Evolutionary conservation across 2,329 filamentous ascomycete genomes (phyloP), one percentile per base, ranked within the genome.

Genomic region (Apiospora pterosperma): DNA sequence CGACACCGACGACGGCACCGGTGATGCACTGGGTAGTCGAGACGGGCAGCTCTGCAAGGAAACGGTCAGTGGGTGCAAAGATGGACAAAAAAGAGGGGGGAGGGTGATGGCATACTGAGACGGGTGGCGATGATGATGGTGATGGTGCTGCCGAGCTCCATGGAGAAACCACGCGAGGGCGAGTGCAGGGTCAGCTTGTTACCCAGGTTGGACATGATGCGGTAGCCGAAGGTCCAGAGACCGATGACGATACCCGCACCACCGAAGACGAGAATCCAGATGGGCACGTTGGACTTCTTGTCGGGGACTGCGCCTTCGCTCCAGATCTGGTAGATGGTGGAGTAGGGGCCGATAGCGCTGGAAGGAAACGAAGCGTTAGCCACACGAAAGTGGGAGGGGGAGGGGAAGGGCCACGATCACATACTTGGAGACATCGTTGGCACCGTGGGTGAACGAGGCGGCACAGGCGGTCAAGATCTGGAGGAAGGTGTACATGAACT

Each of bases 21-120:
- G 83, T 86, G 70, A 88, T 88, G 74, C 87, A 90, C 77, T 89
- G 87, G 0, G 87, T 88, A 1, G 88, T 90, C 2, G 86, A 89
- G 36, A 90, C 82, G 2, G 88, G 88, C 2, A 90, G 82, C 63
- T 83, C 80, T 80, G 52, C 55, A 4, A 4, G 48, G 5, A 8
- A n/a, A 12, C 28, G 36, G 60, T 64, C 36, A 63, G 58, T 42
- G 23, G 19, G 12, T 28, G 25, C 31, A 58, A 63, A 28, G 5
- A 19, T 28, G 42, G 34, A 39, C 6, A 41, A 34, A 31, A 62
- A 11, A 42, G 59, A 42, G 52, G 25, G 11, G n/a, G 14, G 4
- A 38, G 28, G 23, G 8, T 4, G 23, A 16, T 2, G 10, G 21
- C 77, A 67, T 73, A 81, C 79, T 78, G 36, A 89, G 81, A 64